Percentiles rank a stretch among this genome's conserved stretches.
These are phyloP conservation scores for Lodderomyces orthopsilosis DNA, from an alignment of 1,139 yeast species.

Conservation along the genomic window DNA sequence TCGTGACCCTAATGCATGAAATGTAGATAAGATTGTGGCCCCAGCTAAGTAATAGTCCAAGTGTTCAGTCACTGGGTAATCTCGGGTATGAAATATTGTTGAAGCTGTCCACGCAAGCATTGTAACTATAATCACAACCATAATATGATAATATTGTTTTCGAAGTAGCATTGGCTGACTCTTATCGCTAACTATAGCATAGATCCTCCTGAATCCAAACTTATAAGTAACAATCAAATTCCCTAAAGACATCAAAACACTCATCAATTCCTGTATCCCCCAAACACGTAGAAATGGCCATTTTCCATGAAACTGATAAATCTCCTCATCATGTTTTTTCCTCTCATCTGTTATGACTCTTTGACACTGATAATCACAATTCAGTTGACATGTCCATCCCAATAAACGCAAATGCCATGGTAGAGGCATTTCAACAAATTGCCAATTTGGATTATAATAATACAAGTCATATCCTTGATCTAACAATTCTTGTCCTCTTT, in stretches of 20 bases:
- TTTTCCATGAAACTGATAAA: conserved; percentile 91
- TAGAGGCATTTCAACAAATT: conserved; percentile 36
- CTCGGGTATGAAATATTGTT: conserved; percentile 84
- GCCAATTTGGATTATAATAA: conserved; percentile 31
- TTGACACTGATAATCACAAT: conserved; percentile 94
- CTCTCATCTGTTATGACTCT: conserved; percentile 62
- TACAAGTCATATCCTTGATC: conserved; percentile 24
- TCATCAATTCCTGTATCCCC: conserved; percentile 82
- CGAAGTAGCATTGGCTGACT: conserved; percentile 19
- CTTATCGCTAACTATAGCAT: conserved; percentile 14
- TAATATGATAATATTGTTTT: conserved; percentile 38
- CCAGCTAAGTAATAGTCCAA: conserved; percentile 94
- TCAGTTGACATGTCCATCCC: conserved; percentile 75
- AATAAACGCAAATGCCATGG: conserved; percentile 46
- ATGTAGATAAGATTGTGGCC: conserved; percentile 74
- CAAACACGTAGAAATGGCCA: conserved; percentile 84
- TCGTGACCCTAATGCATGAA: conserved; percentile 64
- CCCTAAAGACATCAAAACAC: conserved; percentile 76
- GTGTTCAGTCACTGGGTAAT: conserved; percentile 72
- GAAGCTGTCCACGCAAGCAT: conserved; percentile 89
- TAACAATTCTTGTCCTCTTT: conserved; percentile 8
- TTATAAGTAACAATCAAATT: conserved; percentile 72
- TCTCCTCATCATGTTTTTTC: conserved; percentile 37
- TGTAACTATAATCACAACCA: conserved; percentile 51
- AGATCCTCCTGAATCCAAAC: conserved; percentile 47